These are phyloP conservation scores for Arthroderma sp. DNA, from an alignment of 2,329 filamentous ascomycete species.

Conservation along the genomic window DNA sequence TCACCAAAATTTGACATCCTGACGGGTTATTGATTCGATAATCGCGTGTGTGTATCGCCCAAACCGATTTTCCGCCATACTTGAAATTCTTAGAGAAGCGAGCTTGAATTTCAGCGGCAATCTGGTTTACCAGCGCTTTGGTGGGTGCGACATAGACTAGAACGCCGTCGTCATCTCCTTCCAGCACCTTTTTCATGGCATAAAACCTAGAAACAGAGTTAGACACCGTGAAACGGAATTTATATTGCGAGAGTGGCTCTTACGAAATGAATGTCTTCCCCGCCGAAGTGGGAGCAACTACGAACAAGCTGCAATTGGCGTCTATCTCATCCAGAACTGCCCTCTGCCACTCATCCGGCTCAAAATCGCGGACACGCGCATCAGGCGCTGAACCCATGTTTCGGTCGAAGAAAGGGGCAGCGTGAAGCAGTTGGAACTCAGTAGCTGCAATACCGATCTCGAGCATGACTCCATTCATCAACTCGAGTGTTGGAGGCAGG, in stretches of 20 bases:
- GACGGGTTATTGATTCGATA: slow-evolving; percentile 60
- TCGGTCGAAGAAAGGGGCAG: slow-evolving; percentile 63
- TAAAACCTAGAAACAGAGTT: slow-evolving; percentile 44
- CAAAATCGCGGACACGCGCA: slow-evolving; percentile 50
- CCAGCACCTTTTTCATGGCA: slow-evolving; percentile 63
- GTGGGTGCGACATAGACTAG: slow-evolving; percentile 70
- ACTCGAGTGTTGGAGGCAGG: slow-evolving; percentile 7
- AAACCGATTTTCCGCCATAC: slow-evolving; percentile 53
- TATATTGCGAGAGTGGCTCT: slow-evolving; percentile 6
- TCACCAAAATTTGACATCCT: slow-evolving; percentile 63
- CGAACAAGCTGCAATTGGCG: slow-evolving; percentile 54
- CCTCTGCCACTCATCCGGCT: slow-evolving; percentile 65
- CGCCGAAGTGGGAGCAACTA: slow-evolving; percentile 64
- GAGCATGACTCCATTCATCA: slow-evolving; percentile 7
- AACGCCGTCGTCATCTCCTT: slow-evolving; percentile 54
- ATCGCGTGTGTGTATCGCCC: slow-evolving; percentile 67
- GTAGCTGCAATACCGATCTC: slow-evolving; percentile 32
- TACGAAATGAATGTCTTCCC: slow-evolving; percentile 69
- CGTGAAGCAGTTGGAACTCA: slow-evolving; percentile 55
- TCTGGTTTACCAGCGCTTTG: slow-evolving; percentile 72
- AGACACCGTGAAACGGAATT: neutral
- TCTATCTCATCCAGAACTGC: slow-evolving; percentile 63
- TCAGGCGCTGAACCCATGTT: slow-evolving; percentile 57
- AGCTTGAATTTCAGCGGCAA: slow-evolving; percentile 64
- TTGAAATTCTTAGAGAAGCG: slow-evolving; percentile 56